Evolutionary conservation across 2,329 filamentous ascomycete species (phyloP).

Genomic region (Nothophaeocryptopus gaeumannii): DNA sequence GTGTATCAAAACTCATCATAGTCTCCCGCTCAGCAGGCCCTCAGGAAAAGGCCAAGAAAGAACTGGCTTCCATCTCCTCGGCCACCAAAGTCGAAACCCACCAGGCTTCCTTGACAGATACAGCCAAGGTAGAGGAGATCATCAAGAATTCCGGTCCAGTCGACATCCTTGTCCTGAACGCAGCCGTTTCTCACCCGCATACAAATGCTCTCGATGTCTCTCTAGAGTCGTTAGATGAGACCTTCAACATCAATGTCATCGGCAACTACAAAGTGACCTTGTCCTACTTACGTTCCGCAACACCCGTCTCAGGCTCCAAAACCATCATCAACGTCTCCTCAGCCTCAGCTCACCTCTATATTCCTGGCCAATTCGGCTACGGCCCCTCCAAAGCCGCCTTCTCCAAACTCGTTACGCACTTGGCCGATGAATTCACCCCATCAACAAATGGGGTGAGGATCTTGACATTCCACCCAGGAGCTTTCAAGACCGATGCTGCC

Average conservation of each 20-base stretch:
- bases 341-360: constrained; percentile 33
- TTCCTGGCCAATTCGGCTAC: constrained; percentile 12
- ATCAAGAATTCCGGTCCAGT: constrained; percentile 35
- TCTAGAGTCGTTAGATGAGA: constrained; percentile 35
- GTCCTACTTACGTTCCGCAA: constrained; percentile 37
- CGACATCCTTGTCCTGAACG: constrained; percentile 44
- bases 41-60: constrained; percentile 38
- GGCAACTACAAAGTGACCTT: constrained; percentile 36
- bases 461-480: constrained; percentile 17
- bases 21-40: constrained; percentile 29
- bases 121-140: constrained; percentile 29
- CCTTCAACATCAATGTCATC: constrained; percentile 36
- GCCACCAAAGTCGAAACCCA: constrained; percentile 35
- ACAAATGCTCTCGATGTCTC: constrained; percentile 32
- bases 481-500: constrained; percentile 2
- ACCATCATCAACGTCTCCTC: constrained; percentile 38
- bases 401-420: constrained; percentile 6
- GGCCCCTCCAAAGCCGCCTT: constrained; percentile 18
- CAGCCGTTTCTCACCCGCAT: constrained; percentile 33
- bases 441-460: constrained; percentile 3
- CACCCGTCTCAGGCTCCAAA: constrained; percentile 22
- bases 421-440: constrained; percentile 1
- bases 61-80: constrained; percentile 35
- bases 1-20: constrained; percentile 23
- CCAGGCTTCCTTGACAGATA: constrained; percentile 28